phyloP scores from a whole-genome alignment of 495 filamentous ascomycete genomes.

The Neurospora sp. region DNA sequence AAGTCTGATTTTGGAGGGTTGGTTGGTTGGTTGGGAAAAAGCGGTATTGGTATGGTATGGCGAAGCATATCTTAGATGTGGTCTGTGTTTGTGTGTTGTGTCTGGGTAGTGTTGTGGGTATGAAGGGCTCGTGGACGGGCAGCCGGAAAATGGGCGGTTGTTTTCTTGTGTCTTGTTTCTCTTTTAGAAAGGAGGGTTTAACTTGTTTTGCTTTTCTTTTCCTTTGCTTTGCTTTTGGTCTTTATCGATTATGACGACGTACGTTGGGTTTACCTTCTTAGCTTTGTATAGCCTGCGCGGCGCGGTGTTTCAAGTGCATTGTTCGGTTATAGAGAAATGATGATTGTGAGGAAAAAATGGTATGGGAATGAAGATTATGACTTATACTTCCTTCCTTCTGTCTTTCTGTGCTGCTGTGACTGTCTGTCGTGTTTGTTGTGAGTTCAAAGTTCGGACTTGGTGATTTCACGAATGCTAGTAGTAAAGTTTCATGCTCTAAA shows the following conservation, averaged over 20 bases:
- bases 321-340: not conserved
- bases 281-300: not conserved
- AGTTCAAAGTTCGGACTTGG: not conserved
- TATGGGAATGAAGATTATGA: not conserved
- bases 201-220: not conserved
- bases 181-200: not conserved
- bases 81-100: not conserved
- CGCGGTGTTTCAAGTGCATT: not conserved
- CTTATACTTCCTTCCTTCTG: not conserved
- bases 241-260: not conserved
- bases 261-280: not conserved
- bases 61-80: constrained; percentile 9
- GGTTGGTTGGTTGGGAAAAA: not conserved
- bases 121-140: not conserved
- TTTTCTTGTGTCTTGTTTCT: not conserved
- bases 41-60: not conserved
- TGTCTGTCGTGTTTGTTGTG: not conserved
- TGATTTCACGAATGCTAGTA: not conserved
- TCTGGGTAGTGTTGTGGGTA: not conserved
- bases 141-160: not conserved
- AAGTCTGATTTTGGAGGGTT: not conserved
- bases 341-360: not conserved
- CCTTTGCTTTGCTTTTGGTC: not conserved
- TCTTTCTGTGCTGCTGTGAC: not conserved
- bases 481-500: not conserved